Evolutionary conservation across 2,329 filamentous ascomycete species (phyloP).

Genomic region (Fusarium clavum): DNA sequence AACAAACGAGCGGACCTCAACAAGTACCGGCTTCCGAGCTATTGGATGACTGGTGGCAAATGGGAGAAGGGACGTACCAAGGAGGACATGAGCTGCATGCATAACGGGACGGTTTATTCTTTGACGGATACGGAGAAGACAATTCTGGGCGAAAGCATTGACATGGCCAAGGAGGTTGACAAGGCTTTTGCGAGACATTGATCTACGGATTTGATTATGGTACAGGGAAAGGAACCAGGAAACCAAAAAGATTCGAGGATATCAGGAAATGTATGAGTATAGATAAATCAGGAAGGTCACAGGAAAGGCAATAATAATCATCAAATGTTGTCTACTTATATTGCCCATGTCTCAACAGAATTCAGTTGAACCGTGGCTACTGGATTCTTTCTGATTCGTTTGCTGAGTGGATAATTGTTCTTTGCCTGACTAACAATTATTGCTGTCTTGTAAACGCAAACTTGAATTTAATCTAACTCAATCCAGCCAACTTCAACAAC

Average conservation of each 20-base stretch:
- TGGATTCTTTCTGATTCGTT: neutral
- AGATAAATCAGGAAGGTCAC: neutral
- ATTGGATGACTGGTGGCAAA: constrained; percentile 55
- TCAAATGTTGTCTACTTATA: neutral
- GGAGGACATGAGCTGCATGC: constrained; percentile 55
- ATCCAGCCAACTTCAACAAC: neutral
- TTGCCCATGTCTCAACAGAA: neutral
- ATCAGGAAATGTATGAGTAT: constrained; percentile 6
- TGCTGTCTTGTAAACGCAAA: neutral
- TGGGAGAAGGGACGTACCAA: constrained; percentile 51
- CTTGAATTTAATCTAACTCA: neutral
- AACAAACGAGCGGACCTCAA: constrained; percentile 49
- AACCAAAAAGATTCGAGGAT: neutral
- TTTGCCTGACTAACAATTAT: neutral
- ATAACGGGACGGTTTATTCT: constrained; percentile 2
- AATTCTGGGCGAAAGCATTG: constrained; percentile 17
- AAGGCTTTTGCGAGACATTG: neutral
- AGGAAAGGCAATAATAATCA: neutral
- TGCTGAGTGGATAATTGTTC: neutral
- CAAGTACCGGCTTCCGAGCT: constrained; percentile 49
- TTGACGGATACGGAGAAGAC: constrained; percentile 15
- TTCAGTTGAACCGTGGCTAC: neutral
- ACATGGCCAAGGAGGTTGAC: constrained; percentile 26
- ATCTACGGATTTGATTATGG: neutral
- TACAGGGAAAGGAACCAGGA: neutral